Evolutionary conservation across 345 rosid genomes (phyloP), one percentile per base, ranked within the genome.

Genomic region (Pistacia vera): DNA sequence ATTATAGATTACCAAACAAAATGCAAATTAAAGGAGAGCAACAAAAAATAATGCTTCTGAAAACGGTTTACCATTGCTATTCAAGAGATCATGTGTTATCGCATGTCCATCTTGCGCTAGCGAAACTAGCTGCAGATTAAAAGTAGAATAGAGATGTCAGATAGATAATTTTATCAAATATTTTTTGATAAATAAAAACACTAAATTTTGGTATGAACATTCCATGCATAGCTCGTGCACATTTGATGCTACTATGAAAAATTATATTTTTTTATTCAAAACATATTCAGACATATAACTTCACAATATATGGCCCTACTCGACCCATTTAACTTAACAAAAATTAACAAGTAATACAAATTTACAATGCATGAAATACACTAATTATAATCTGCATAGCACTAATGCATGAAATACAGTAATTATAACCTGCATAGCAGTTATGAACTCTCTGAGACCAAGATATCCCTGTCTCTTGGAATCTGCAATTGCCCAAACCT

Each of bases 401-500:
- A 73, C 76, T 72, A 73, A 68, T 14, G 59, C 11, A 58, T 76
- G 38, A 64, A 52, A 16, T 16, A 9, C 28, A 51, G 61, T 66
- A 17, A 30, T 44, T 35, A 66, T 7, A 76, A 85, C 95, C 97
- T 90, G 90, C 91, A 95, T 95, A 62, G 97, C 90, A 73, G 75
- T 72, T 20, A 90, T 73, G 80, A 92, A 95, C 72, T 95, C 98
- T 68, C 56, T 82, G 78, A 92, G 87, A 72, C 95, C 93, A 71
- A 93, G 94, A 80, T 84, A 95, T 69, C 98, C 96, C 63, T 90
- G 98, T 52, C 97, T 81, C 83, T 88, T 95, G 41, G 97, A 87
- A 88, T 93, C 98, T 48, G 98, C 91, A 79, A 89, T 89, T 7
- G 99, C 96, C 99, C 99, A 95, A 38, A 93, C 88, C 99, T 95